phyloP scores from a whole-genome alignment of 257 asterid genomes.

The Solanum sejunctum region DNA sequence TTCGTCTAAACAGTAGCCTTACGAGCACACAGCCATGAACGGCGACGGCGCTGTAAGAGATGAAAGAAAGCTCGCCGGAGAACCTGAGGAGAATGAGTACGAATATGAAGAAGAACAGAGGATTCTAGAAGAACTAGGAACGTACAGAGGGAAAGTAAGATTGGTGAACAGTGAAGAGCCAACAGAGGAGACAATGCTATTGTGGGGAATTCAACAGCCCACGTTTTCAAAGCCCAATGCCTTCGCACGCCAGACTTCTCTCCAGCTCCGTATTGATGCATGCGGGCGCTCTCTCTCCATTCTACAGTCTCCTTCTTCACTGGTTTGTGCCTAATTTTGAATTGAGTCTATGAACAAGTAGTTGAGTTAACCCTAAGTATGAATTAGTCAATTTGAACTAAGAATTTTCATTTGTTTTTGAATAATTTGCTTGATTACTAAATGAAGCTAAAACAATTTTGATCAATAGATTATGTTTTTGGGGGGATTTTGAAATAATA shows the following conservation, averaged over 20 bases:
- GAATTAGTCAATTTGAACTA: not conserved
- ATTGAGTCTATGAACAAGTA: not conserved
- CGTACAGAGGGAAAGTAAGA: conserved; percentile 45
- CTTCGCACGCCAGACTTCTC: conserved; percentile 62
- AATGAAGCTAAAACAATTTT: not conserved
- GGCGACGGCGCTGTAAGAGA: not conserved
- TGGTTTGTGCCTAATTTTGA: conserved; percentile 23
- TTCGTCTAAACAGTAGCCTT: not conserved
- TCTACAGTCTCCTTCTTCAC: conserved; percentile 72
- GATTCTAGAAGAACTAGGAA: conserved; percentile 36
- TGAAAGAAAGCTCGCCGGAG: conserved; percentile 9
- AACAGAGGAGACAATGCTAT: conserved; percentile 62
- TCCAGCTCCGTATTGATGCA: conserved; percentile 57
- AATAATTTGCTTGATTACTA: not conserved
- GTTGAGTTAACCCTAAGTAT: not conserved
- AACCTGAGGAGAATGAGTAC: not conserved
- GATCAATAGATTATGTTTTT: no score
- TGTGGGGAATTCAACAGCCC: conserved; percentile 92
- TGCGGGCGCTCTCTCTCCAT: conserved; percentile 76
- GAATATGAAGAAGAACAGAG: conserved; percentile 18
- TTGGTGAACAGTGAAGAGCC: conserved; percentile 28
- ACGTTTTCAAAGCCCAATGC: conserved; percentile 61
- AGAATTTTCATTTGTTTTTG: not conserved
- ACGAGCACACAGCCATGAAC: not conserved
- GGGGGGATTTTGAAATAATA: no score